Evolutionary conservation across 139 green algal species (phyloP).

Genomic region (Chlorella sp.): DNA sequence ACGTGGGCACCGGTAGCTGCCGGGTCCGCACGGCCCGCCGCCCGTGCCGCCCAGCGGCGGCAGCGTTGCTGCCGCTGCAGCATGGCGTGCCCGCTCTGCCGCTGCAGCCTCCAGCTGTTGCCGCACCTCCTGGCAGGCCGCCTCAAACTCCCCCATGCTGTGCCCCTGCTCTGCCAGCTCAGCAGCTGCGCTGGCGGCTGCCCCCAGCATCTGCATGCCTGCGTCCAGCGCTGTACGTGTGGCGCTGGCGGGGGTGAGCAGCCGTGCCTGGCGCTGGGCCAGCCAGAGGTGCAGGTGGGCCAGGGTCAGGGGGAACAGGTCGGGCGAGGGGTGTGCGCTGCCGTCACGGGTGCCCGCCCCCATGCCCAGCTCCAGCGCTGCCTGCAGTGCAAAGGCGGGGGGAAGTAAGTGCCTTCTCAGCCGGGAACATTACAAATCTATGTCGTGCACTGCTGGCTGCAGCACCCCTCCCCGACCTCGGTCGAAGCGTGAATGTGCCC

Average conservation of each 20-base stretch:
- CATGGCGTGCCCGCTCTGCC: conserved; percentile 5
- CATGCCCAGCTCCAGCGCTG: too few species aligned
- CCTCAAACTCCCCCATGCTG: conserved; percentile 35
- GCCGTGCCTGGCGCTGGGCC: conserved; percentile 18
- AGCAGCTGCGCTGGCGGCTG: conserved; percentile 38
- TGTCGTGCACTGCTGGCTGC: too few species aligned
- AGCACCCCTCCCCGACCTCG: too few species aligned
- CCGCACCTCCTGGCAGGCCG: not conserved
- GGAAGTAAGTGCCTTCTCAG: too few species aligned
- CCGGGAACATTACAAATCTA: too few species aligned
- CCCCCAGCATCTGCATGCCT: conserved; percentile 49
- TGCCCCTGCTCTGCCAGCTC: conserved; percentile 39
- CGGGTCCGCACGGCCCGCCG: not conserved
- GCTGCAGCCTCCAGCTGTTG: not conserved
- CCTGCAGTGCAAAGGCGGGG: too few species aligned
- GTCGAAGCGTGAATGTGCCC: too few species aligned
- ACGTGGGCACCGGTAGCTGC: not conserved
- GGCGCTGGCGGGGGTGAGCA: conserved; percentile 6
- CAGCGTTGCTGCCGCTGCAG: not conserved
- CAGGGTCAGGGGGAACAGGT: conserved; percentile 27
- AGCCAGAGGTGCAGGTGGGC: conserved; percentile 56
- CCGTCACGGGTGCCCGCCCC: too few species aligned
- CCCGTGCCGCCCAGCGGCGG: not conserved
- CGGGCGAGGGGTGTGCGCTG: too few species aligned
- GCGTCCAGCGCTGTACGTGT: not conserved